Conservation (phyloP, 768 basidiomycete species). For the Tylopilus plumbeoviolaceoides region DNA sequence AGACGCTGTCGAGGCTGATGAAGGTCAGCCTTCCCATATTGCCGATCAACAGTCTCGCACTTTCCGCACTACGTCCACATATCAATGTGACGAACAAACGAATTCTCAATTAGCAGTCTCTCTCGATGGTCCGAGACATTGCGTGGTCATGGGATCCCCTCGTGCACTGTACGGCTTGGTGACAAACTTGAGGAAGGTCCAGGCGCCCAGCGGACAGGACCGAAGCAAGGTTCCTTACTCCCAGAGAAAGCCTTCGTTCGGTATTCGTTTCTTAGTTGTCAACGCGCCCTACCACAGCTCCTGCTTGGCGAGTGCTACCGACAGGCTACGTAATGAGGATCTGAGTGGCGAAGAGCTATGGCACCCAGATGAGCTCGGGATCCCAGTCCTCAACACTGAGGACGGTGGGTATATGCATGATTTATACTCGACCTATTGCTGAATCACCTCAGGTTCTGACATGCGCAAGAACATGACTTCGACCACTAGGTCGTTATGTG, state of each 20-base stretch:
- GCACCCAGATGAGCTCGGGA: conserved; percentile 60
- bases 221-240: conserved; percentile 94
- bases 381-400: conserved; percentile 91
- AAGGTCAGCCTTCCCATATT: conserved; percentile 95
- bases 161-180: conserved; percentile 93
- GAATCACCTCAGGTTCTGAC: conserved; percentile 56
- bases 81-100: conserved; percentile 79
- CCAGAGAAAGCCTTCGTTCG: conserved; percentile 92
- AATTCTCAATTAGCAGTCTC: conserved; percentile 82
- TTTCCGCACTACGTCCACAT: conserved; percentile 76
- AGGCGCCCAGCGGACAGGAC: conserved; percentile 81
- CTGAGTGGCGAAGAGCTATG: conserved; percentile 76
- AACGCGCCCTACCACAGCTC: conserved; percentile 94
- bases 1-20: conserved; percentile 87
- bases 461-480: conserved; percentile 64
- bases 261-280: conserved; percentile 90
- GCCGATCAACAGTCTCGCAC: conserved; percentile 74
- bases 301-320: conserved; percentile 71
- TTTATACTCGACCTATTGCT: conserved; percentile 19
- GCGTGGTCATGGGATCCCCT: conserved; percentile 90
- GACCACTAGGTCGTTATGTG: conserved; percentile 82
- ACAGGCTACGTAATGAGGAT: conserved; percentile 75
- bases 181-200: conserved; percentile 83
- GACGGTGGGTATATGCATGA: conserved; percentile 55
- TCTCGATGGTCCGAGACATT: conserved; percentile 90